phyloP scores from a whole-genome alignment of 2,329 filamentous ascomycete genomes.

The Aphanocladium album region DNA sequence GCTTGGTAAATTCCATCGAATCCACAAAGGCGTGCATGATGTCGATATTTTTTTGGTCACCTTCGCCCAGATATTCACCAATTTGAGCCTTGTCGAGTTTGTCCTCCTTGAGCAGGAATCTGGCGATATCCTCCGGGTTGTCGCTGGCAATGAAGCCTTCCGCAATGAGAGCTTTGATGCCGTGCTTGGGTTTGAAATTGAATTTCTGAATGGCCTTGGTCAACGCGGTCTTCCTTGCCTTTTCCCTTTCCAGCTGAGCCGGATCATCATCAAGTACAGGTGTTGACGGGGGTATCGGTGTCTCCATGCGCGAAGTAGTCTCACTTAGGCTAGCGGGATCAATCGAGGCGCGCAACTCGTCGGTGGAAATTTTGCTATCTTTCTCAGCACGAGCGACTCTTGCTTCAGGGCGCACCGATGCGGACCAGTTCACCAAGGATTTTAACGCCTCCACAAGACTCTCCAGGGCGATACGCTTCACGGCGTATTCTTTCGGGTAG shows the following conservation, averaged over 20 bases:
- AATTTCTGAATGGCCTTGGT: conserved; percentile 86
- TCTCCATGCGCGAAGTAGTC: conserved; percentile 57
- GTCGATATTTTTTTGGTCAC: conserved; percentile 86
- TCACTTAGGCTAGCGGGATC: conserved; percentile 59
- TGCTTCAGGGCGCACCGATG: conserved; percentile 55
- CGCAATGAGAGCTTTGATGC: conserved; percentile 75
- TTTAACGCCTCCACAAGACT: conserved; percentile 82
- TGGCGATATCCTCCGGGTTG: conserved; percentile 74
- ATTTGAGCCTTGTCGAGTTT: conserved; percentile 86
- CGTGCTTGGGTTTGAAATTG: conserved; percentile 96
- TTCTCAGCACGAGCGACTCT: conserved; percentile 25
- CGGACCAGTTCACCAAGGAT: conserved; percentile 89
- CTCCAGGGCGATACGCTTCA: conserved; percentile 86
- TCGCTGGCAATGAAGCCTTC: conserved; percentile 85
- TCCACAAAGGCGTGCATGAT: conserved; percentile 99
- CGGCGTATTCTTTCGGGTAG: conserved; percentile 80
- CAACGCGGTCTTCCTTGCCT: conserved; percentile 87
- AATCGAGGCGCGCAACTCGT: conserved; percentile 55
- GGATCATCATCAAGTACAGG: conserved; percentile 81
- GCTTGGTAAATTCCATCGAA: conserved; percentile 85
- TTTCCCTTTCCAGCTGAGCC: conserved; percentile 88
- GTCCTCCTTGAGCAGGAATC: conserved; percentile 76
- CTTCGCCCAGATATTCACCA: conserved; percentile 91
- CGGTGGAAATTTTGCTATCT: conserved; percentile 34
- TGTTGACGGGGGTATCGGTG: conserved; percentile 56